Evolutionary conservation across 257 asterid genomes (phyloP).

Genomic region (Apocynum venetum): DNA sequence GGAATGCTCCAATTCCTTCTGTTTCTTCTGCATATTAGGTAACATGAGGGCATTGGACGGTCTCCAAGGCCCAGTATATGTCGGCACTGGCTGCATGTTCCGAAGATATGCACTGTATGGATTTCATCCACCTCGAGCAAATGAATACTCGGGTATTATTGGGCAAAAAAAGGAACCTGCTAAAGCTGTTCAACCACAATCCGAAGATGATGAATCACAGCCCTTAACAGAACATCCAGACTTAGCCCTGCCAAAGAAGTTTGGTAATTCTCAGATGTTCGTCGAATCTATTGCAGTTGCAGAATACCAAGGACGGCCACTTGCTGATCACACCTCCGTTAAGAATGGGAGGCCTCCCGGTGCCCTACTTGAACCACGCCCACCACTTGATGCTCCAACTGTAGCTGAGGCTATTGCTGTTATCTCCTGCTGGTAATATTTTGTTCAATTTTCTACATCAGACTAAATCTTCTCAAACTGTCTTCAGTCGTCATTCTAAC

Average conservation of each 20-base stretch:
- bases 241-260: constrained; percentile 59
- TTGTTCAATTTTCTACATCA: too few species aligned
- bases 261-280: constrained; percentile 84
- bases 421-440: constrained; percentile 79
- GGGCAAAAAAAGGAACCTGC: constrained; percentile 60
- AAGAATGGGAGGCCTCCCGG: constrained; percentile 96
- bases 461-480: too few species aligned
- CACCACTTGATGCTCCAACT: constrained; percentile 87
- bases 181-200: constrained; percentile 21
- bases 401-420: constrained; percentile 98
- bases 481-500: not conserved
- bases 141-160: constrained; percentile 59
- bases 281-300: constrained; percentile 78
- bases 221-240: constrained; percentile 73
- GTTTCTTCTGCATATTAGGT: constrained; percentile 31
- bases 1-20: too few species aligned
- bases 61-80: constrained; percentile 94
- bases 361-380: constrained; percentile 65
- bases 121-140: constrained; percentile 80
- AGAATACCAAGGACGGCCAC: constrained; percentile 91
- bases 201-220: constrained; percentile 61
- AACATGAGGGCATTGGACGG: constrained; percentile 99
- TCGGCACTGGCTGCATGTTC: constrained; percentile 96
- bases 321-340: constrained; percentile 79
- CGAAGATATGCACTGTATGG: constrained; percentile 84